Conservation (phyloP, 2,329 filamentous ascomycete species). For the Onygenales sp. region DNA sequence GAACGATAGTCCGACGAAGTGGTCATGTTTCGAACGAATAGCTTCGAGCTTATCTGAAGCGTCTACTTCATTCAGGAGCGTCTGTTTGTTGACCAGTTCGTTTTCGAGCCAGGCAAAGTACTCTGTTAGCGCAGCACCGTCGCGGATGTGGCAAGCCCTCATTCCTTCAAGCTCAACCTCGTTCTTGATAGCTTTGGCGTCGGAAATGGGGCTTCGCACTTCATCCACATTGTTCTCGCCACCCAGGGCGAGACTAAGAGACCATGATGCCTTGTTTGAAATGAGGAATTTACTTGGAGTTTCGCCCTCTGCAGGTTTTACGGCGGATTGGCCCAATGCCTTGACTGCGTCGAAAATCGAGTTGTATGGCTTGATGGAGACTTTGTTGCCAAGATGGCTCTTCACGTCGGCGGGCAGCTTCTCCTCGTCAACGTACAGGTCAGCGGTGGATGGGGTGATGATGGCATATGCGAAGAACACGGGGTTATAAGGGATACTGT, state of each 20-base stretch:
- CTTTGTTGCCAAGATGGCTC: slow-evolving; percentile 58
- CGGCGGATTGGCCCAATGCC: slow-evolving; percentile 45
- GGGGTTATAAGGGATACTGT: slow-evolving; percentile 83
- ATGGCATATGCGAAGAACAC: slow-evolving; percentile 97
- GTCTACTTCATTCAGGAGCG: slow-evolving; percentile 72
- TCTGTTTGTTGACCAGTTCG: slow-evolving; percentile 65
- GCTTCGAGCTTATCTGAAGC: slow-evolving; percentile 84
- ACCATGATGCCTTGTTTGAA: slow-evolving; percentile 88
- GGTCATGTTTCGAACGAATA: slow-evolving; percentile 48
- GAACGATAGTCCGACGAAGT: slow-evolving; percentile 87
- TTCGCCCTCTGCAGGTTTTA: slow-evolving; percentile 24
- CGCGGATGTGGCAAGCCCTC: slow-evolving; percentile 85
- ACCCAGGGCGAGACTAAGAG: slow-evolving; percentile 73
- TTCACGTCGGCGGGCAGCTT: slow-evolving; percentile 64
- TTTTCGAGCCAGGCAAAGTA: slow-evolving; percentile 97
- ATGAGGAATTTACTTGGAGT: slow-evolving; percentile 62
- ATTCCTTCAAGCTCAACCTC: slow-evolving; percentile 82
- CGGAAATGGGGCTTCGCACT: slow-evolving; percentile 72
- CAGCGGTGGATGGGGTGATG: slow-evolving; percentile 65
- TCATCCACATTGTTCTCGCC: slow-evolving; percentile 81
- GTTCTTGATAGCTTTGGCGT: slow-evolving; percentile 93
- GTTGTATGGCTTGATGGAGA: slow-evolving; percentile 72
- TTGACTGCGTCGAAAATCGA: slow-evolving; percentile 71
- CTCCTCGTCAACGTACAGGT: slow-evolving; percentile 71
- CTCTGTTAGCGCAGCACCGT: slow-evolving; percentile 80